Percentiles rank a stretch among this genome's conserved stretches.
phyloP scores from a whole-genome alignment of 345 rosid species.

The Arabidopsis suecica region DNA sequence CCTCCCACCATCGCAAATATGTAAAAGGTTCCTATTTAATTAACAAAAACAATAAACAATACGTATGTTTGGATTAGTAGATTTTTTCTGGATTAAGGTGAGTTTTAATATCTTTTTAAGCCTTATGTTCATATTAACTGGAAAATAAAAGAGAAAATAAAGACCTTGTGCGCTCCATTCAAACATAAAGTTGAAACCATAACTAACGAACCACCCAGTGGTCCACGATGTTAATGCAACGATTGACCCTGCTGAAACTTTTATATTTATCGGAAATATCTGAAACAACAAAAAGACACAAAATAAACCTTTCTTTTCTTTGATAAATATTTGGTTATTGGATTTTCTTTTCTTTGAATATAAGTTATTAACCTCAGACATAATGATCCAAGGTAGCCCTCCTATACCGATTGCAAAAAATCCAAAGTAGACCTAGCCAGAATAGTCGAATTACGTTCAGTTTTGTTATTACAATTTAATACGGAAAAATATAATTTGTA shows the following conservation, averaged over 20 bases:
- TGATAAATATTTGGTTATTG: too few relatives aligned
- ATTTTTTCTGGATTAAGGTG: not conserved
- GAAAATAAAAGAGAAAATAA: not conserved
- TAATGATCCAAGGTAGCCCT: conserved; percentile 55
- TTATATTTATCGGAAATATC: conserved; percentile 59
- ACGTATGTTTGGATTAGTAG: not conserved
- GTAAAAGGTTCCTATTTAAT: conserved; percentile 54
- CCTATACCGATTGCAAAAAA: conserved; percentile 48
- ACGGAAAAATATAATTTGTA: not conserved
- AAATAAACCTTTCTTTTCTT: not conserved
- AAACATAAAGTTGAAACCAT: conserved; percentile 52
- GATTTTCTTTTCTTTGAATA: too few relatives aligned
- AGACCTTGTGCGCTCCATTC: conserved; percentile 59
- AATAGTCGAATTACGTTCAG: not conserved
- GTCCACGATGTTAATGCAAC: conserved; percentile 56
- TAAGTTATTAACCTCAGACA: conserved; percentile 49
- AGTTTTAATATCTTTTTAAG: too few relatives aligned
- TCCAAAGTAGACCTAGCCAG: conserved; percentile 37
- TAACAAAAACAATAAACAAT: not conserved
- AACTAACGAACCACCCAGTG: conserved; percentile 48
- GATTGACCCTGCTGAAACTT: conserved; percentile 56
- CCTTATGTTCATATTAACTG: not conserved
- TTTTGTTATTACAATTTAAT: not conserved
- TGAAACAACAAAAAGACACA: conserved; percentile 8
- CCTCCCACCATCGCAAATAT: conserved; percentile 46